Percentiles rank a stretch among this genome's conserved stretches.
Evolutionary conservation across 2,329 filamentous ascomycete genomes (phyloP).

Genomic region (Ceratocystiopsis sp.): DNA sequence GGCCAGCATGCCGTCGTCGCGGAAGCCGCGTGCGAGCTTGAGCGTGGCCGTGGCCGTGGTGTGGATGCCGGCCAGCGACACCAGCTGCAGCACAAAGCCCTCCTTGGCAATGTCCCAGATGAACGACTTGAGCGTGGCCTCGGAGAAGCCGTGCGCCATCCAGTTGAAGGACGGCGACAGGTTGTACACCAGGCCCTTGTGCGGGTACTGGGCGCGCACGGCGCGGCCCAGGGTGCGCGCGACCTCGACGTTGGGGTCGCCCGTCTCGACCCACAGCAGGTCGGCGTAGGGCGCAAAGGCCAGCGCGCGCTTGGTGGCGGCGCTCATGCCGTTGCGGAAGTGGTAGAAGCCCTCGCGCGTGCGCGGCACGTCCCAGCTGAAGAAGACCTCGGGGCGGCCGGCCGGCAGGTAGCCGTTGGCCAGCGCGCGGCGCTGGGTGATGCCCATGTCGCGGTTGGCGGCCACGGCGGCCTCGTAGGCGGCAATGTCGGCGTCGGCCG

Average conservation of each 20-base stretch:
- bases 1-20: constrained; percentile 84
- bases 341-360: constrained; percentile 92
- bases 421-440: constrained; percentile 56
- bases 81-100: constrained; percentile 56
- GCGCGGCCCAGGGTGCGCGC: constrained; percentile 58
- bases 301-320: constrained; percentile 83
- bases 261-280: constrained; percentile 93
- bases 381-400: constrained; percentile 36
- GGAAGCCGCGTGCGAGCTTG: constrained; percentile 69
- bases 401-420: constrained; percentile 26
- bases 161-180: constrained; percentile 95
- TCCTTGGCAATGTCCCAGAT: constrained; percentile 92
- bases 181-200: constrained; percentile 92
- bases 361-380: constrained; percentile 81
- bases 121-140: constrained; percentile 70
- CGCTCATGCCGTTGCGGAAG: constrained; percentile 65
- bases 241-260: constrained; percentile 66
- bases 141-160: constrained; percentile 85
- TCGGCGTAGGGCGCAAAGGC: constrained; percentile 87
- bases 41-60: constrained; percentile 46
- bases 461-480: constrained; percentile 47
- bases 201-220: constrained; percentile 52
- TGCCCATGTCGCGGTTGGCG: constrained; percentile 54
- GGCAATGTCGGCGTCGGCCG: constrained; percentile 44
- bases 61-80: constrained; percentile 49